Conservation (phyloP, 164 flowering plant species). For the Vitis rupestris region DNA sequence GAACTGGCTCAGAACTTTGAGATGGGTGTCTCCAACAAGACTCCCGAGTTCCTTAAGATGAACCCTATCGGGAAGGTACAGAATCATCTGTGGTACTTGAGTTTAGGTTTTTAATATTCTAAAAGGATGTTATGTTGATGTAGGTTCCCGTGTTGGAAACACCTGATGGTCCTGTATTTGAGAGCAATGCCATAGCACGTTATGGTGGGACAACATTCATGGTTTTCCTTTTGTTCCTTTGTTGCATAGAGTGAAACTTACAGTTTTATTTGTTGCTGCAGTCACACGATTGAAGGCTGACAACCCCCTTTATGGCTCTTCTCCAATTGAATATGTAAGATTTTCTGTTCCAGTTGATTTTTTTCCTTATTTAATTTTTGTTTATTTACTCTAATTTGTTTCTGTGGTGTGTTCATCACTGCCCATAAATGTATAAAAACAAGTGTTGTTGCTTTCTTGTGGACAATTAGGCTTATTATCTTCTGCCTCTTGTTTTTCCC, state of each 20-base stretch:
- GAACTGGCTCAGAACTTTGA: constrained; percentile 49
- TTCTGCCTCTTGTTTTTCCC: constrained; percentile 1
- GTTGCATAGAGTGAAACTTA: neutral
- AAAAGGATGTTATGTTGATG: neutral
- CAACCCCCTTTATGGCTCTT: constrained; percentile 61
- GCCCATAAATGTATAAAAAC: neutral
- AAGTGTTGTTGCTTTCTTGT: neutral
- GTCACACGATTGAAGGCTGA: constrained; percentile 68
- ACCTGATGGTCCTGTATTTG: constrained; percentile 74
- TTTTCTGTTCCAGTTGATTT: no score
- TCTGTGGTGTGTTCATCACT: neutral
- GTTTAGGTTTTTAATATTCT: no score
- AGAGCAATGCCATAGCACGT: constrained; percentile 85
- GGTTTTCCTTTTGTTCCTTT: neutral
- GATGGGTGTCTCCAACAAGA: constrained; percentile 74
- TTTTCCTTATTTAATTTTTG: no score
- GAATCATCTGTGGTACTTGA: no score
- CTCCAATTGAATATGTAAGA: constrained; percentile 71
- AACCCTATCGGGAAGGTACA: constrained; percentile 83
- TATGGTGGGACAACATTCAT: constrained; percentile 39
- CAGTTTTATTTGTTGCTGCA: constrained; percentile 28
- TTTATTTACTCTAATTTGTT: neutral
- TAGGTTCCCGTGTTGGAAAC: constrained; percentile 82
- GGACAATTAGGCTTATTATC: neutral
- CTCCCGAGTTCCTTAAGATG: constrained; percentile 71